Evolutionary conservation across 495 filamentous ascomycete species (phyloP), one percentile per base, ranked within the genome.

Genomic region (Astrothelium subdiscretum): DNA sequence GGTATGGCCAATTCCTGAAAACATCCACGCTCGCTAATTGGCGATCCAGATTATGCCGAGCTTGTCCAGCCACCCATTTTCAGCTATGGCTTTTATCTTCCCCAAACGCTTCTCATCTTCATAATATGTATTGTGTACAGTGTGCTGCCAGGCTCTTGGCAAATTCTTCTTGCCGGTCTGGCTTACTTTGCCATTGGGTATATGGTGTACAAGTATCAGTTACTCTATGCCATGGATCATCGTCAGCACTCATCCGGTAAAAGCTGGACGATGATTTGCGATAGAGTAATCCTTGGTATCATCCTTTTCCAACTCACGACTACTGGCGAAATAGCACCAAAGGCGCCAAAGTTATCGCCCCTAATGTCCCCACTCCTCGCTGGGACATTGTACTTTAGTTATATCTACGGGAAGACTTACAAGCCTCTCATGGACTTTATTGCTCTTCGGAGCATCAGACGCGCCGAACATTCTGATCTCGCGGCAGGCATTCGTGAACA

Each of bases 141-240:
- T 69, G 85, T 95, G 18, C 85, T 97, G 20, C 89, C 87, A 0
- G 81, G 83, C 60, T 92, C 92, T 0, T 94, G 85, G 78, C 76
- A 88, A 52, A 87, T 97, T 20, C 83, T 95, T 20, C 77, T 88
- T 27, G 87, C 94, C 57, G 95, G 95, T 8, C 76, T 95, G 52
- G 73, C 88, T 12, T 99, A 97, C 72, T 99, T 97, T 69, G 76
- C 83, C 15, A 80, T 97, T 43, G 95, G 95, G 29, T 86, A 89
- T 67, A 95, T 92, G 69, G 92, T 91, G 31, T 96, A 97, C 81
- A 99, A 99, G 72, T 97, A 97, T 70, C 95, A 97, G 74, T 80
- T 99, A 5, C 78, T 99, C 3, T 99, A 97, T 72, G 90, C 95
- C 11, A 97, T 99, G 95, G 91, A 97, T 71, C 91, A 97, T 69